Conservation (phyloP, 176 grass and related monocot genomes). For the Typha latifolia region DNA sequence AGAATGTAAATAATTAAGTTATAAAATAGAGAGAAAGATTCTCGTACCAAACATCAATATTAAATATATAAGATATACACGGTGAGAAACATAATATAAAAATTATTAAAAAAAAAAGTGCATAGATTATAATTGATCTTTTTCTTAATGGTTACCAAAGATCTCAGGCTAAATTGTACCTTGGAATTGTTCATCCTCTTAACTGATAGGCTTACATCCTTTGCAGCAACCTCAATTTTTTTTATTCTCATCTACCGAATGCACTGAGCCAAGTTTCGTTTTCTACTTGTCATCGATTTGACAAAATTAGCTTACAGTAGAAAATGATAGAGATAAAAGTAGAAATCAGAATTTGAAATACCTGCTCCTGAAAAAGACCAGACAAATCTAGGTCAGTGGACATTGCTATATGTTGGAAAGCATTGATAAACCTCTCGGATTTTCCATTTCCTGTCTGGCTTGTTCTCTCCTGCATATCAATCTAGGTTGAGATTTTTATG, state of each 20-base stretch:
- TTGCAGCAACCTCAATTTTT: slow-evolving; percentile 47
- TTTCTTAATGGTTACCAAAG: too few species aligned
- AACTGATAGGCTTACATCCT: slow-evolving; percentile 30
- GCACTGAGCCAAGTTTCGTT: slow-evolving; percentile 44
- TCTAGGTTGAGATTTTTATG: neutral
- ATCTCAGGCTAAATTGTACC: slow-evolving; percentile 21
- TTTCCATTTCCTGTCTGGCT: slow-evolving; percentile 7
- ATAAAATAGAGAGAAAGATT: too few species aligned
- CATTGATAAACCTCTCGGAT: slow-evolving; percentile 36
- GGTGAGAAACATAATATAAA: too few species aligned
- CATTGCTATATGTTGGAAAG: slow-evolving; percentile 52
- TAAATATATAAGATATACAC: too few species aligned
- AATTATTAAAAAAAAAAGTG: too few species aligned
- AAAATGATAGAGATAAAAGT: neutral
- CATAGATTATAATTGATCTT: too few species aligned
- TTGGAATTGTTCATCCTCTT: slow-evolving; percentile 36
- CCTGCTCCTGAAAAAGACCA: slow-evolving; percentile 65
- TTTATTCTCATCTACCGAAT: slow-evolving; percentile 50
- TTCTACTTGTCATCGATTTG: slow-evolving; percentile 25
- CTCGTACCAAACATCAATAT: too few species aligned
- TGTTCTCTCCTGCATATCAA: slow-evolving; percentile 26
- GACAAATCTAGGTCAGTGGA: slow-evolving; percentile 59
- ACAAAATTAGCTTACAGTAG: neutral
- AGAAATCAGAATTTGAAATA: neutral
- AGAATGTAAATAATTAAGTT: too few species aligned